phyloP scores from a whole-genome alignment of 164 flowering plant genomes.

The Cinnamomum chago region DNA sequence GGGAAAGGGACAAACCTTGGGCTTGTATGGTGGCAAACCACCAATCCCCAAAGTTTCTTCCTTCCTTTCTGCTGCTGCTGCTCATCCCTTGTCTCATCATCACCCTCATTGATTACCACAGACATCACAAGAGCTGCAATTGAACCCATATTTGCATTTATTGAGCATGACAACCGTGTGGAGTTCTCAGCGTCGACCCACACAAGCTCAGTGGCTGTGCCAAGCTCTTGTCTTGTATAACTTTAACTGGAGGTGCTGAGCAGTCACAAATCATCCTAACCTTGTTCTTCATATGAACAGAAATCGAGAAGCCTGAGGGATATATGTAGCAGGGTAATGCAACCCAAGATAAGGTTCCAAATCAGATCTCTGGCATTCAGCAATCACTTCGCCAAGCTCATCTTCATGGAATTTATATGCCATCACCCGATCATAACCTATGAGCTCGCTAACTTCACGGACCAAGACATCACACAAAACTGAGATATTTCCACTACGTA shows the following conservation, averaged over 20 bases:
- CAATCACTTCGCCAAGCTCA: constrained; percentile 76
- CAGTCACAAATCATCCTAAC: constrained; percentile 81
- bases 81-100: constrained; percentile 32
- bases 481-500: constrained; percentile 60
- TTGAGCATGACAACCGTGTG: constrained; percentile 77
- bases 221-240: constrained; percentile 48
- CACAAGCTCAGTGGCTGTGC: constrained; percentile 51
- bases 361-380: constrained; percentile 45
- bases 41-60: constrained; percentile 74
- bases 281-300: constrained; percentile 71
- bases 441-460: constrained; percentile 56
- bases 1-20: constrained; percentile 72
- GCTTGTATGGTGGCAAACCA: constrained; percentile 73
- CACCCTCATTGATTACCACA: constrained; percentile 53
- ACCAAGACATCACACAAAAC: constrained; percentile 63
- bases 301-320: constrained; percentile 79
- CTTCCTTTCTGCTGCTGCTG: constrained; percentile 30
- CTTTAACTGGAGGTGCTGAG: constrained; percentile 49
- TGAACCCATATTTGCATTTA: constrained; percentile 77
- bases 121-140: constrained; percentile 81
- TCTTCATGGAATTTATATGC: constrained; percentile 76
- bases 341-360: constrained; percentile 70
- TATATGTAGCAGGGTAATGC: constrained; percentile 77
- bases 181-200: constrained; percentile 67
- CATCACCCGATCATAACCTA: constrained; percentile 77